A percentile compares a stretch with the other conserved stretches of the same genome.
These are phyloP conservation scores for Trichoderma arundinaceum DNA, from an alignment of 2,329 filamentous ascomycete species.

Conservation along the genomic window DNA sequence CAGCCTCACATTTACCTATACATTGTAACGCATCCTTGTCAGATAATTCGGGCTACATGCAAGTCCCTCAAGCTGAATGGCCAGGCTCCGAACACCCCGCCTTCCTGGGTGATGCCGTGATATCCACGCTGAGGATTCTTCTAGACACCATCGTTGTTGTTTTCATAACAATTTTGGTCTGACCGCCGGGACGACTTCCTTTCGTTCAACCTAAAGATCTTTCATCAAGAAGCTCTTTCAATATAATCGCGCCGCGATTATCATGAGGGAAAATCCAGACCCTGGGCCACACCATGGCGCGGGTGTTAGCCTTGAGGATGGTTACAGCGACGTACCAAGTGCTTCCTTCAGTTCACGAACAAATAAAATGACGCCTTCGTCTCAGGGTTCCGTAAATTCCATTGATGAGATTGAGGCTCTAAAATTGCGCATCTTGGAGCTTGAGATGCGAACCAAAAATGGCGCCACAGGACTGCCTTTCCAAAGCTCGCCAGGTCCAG, in stretches of 20 bases:
- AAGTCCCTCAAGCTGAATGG: not conserved
- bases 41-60: not conserved
- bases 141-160: not conserved
- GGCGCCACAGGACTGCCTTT: not conserved
- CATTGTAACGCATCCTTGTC: not conserved
- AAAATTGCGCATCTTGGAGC: slow-evolving; percentile 1
- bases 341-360: not conserved
- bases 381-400: not conserved
- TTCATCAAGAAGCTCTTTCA: not conserved
- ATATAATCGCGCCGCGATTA: not conserved
- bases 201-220: not conserved
- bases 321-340: not conserved
- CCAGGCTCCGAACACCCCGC: not conserved
- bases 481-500: not conserved
- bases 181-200: not conserved
- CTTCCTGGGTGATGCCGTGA: not conserved
- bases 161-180: not conserved
- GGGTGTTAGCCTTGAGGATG: not conserved
- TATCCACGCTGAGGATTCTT: not conserved
- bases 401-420: not conserved
- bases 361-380: not conserved
- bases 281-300: not conserved
- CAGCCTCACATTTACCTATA: not conserved
- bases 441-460: not conserved
- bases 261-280: not conserved